Evolutionary conservation across 1,284 basidiomycete genomes (phyloP).

Genomic region (Leccinum pachyderme): DNA sequence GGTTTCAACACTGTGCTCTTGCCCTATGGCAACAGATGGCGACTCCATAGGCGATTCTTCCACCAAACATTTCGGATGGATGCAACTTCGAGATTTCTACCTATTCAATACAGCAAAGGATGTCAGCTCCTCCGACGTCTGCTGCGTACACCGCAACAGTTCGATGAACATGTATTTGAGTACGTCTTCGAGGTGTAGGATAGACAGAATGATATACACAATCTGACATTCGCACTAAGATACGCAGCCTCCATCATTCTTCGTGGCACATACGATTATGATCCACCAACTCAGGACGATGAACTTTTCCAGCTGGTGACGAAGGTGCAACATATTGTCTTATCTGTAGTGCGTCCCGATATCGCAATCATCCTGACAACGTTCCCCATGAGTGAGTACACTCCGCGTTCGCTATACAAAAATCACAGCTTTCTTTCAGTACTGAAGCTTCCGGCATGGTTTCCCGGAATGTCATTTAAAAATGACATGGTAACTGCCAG

Average conservation of each 20-base stretch:
- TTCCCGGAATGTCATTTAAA: not conserved
- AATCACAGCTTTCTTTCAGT: not conserved
- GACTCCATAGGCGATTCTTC: not conserved
- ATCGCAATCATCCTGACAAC: conserved; percentile 1
- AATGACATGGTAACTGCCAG: not conserved
- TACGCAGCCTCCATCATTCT: not conserved
- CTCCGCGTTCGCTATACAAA: not conserved
- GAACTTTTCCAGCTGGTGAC: not conserved
- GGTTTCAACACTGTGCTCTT: not conserved
- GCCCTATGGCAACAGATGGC: not conserved
- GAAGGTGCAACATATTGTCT: not conserved
- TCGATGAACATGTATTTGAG: not conserved
- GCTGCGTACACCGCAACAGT: not conserved
- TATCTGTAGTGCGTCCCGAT: not conserved
- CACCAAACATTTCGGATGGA: not conserved
- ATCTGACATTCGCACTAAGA: not conserved
- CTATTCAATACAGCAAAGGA: not conserved
- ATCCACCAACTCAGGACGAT: not conserved
- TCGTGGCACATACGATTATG: not conserved
- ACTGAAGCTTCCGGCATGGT: conserved; percentile 4
- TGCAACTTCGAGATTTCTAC: not conserved
- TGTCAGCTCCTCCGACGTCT: not conserved
- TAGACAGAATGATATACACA: not conserved
- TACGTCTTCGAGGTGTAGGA: not conserved
- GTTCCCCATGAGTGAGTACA: conserved; percentile 16